These are phyloP conservation scores for Hypoxylon sp. DNA, from an alignment of 2,329 filamentous ascomycete species.

Conservation along the genomic window DNA sequence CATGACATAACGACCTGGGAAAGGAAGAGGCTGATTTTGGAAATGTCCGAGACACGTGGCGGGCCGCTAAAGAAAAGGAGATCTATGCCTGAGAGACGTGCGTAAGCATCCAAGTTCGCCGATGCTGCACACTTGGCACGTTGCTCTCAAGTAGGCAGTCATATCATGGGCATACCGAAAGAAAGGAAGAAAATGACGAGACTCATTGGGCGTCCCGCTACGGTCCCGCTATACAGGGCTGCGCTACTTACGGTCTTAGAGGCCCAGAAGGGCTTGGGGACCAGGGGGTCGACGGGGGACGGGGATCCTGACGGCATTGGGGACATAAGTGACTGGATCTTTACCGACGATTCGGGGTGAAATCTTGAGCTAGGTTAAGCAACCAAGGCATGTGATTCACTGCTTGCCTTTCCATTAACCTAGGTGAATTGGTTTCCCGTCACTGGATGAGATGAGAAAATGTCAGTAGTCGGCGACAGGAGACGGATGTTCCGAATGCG, in stretches of 20 bases:
- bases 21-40: conserved; percentile 32
- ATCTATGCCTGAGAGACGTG: conserved; percentile 23
- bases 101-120: conserved; percentile 15
- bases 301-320: not conserved
- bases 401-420: conserved; percentile 7
- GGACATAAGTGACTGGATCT: not conserved
- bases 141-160: conserved; percentile 13
- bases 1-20: conserved; percentile 16
- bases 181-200: conserved; percentile 8
- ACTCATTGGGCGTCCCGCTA: not conserved
- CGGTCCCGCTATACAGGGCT: conserved; percentile 5
- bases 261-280: conserved; percentile 11
- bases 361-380: not conserved
- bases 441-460: not conserved
- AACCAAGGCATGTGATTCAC: conserved; percentile 15
- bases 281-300: not conserved
- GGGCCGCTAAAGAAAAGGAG: conserved; percentile 23
- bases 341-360: conserved; percentile 28
- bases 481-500: conserved; percentile 23
- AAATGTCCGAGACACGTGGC: conserved; percentile 41
- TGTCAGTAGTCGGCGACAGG: conserved; percentile 14
- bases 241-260: conserved; percentile 22
- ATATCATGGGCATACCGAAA: not conserved
- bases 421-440: not conserved
- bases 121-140: conserved; percentile 33